Conservation (phyloP, 345 rosid genomes). For the Arabis hirsuta region DNA sequence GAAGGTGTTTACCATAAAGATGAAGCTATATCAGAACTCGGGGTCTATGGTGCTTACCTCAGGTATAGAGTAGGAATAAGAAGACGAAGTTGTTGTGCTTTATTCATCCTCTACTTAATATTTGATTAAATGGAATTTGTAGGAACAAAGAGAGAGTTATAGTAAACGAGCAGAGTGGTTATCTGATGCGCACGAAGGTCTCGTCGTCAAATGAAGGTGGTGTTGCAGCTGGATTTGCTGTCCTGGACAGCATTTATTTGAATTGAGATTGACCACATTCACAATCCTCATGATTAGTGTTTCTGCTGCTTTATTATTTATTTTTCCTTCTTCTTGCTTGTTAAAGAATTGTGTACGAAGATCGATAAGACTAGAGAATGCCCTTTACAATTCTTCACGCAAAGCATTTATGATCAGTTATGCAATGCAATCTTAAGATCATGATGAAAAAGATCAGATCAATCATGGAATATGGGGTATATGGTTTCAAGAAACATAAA, state of each 20-base stretch:
- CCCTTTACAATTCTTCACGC: slow-evolving; percentile 2
- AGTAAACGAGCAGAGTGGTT: slow-evolving; percentile 77
- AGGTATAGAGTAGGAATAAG: slow-evolving; percentile 53
- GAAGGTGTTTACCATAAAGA: slow-evolving; percentile 76
- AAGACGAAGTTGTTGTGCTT: slow-evolving; percentile 17
- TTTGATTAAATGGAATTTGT: slow-evolving; percentile 38
- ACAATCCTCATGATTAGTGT: slow-evolving; percentile 4
- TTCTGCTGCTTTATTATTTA: slow-evolving; percentile 4
- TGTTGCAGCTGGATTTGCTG: slow-evolving; percentile 92
- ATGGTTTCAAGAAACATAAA: no score
- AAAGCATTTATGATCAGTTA: no score
- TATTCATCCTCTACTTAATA: neutral
- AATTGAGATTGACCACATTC: slow-evolving; percentile 49
- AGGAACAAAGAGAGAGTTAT: slow-evolving; percentile 88
- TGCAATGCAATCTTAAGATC: no score
- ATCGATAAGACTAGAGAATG: slow-evolving; percentile 6
- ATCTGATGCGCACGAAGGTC: slow-evolving; percentile 84
- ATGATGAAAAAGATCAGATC: no score
- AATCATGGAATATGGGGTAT: no score
- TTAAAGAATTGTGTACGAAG: slow-evolving; percentile 22
- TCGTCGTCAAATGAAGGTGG: slow-evolving; percentile 97
- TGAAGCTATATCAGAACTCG: slow-evolving; percentile 87
- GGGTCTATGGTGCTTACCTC: slow-evolving; percentile 78
- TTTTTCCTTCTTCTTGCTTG: slow-evolving; percentile 14
- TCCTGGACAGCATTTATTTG: slow-evolving; percentile 86